phyloP scores from a whole-genome alignment of 2,329 filamentous ascomycete genomes.

The Monosporascus sp. region DNA sequence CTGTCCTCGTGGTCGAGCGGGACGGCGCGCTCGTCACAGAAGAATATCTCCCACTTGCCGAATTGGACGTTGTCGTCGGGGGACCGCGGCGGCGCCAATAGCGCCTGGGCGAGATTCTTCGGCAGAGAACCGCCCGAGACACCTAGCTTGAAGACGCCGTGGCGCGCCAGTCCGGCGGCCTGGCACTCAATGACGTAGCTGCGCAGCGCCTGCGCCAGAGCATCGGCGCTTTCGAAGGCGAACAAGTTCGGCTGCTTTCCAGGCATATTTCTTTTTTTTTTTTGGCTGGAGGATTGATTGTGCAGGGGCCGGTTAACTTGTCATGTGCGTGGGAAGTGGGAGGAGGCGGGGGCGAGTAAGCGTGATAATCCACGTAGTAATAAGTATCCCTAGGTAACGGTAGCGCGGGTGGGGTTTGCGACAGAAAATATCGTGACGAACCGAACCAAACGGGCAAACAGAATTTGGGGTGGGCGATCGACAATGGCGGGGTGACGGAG shows the following conservation, averaged over 20 bases:
- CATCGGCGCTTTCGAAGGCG: constrained; percentile 65
- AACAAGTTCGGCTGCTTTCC: constrained; percentile 67
- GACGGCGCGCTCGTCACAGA: constrained; percentile 94
- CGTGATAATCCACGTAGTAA: too few species aligned
- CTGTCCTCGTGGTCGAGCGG: constrained; percentile 88
- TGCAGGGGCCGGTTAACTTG: background rate
- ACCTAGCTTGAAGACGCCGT: constrained; percentile 82
- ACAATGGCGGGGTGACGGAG: background rate
- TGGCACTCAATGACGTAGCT: constrained; percentile 79
- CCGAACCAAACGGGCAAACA: too few species aligned
- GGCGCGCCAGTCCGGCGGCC: constrained; percentile 71
- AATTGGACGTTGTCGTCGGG: constrained; percentile 66
- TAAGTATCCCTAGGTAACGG: too few species aligned
- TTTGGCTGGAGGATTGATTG: constrained; percentile 1
- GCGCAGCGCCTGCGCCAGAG: constrained; percentile 73
- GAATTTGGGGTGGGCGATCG: background rate
- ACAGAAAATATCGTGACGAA: too few species aligned
- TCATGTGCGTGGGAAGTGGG: constrained; percentile 1
- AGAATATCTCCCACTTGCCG: constrained; percentile 94
- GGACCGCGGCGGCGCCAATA: constrained; percentile 54
- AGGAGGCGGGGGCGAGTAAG: background rate
- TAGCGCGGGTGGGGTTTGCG: too few species aligned
- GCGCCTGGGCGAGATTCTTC: constrained; percentile 77
- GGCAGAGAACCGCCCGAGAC: constrained; percentile 93
- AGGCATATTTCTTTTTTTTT: constrained; percentile 35